phyloP scores from a whole-genome alignment of 1,284 basidiomycete genomes.

The Calocybe gambosa region DNA sequence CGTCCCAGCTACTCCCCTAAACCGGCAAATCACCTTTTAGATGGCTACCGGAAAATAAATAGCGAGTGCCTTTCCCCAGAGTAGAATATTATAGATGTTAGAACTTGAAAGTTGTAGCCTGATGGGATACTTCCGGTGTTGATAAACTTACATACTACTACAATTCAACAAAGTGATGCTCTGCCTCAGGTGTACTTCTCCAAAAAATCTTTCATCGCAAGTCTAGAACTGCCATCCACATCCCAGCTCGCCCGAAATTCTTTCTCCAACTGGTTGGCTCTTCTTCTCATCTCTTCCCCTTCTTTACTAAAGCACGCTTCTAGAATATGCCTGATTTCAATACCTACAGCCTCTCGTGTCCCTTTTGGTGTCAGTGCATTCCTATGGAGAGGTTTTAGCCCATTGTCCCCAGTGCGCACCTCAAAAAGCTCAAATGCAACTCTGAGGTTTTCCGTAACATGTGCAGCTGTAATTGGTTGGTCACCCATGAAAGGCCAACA shows the following conservation, averaged over 20 bases:
- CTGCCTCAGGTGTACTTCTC: not conserved
- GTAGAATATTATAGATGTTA: too few relatives aligned
- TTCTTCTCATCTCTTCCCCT: conserved; percentile 12
- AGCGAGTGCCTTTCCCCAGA: too few relatives aligned
- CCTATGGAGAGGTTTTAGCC: conserved; percentile 8
- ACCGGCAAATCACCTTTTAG: too few relatives aligned
- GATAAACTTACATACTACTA: too few relatives aligned
- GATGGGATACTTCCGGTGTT: too few relatives aligned
- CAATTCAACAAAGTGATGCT: too few relatives aligned
- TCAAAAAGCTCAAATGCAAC: conserved; percentile 20
- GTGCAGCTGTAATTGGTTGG: conserved; percentile 16
- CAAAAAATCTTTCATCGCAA: conserved; percentile 3
- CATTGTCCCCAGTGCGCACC: conserved; percentile 16
- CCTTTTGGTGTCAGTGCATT: conserved; percentile 6
- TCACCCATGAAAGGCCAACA: conserved; percentile 21
- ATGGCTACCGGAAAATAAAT: too few relatives aligned
- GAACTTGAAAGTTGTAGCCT: too few relatives aligned
- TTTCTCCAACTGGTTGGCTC: conserved; percentile 9
- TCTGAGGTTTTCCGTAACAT: conserved; percentile 14
- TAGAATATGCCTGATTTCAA: conserved; percentile 13
- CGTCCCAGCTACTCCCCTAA: too few relatives aligned
- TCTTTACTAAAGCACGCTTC: conserved; percentile 7
- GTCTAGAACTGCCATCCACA: conserved; percentile 6
- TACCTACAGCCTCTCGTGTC: conserved; percentile 13
- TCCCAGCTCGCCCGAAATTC: conserved; percentile 8